phyloP scores from a whole-genome alignment of 768 basidiomycete species.

The Tremella mesenterica region DNA sequence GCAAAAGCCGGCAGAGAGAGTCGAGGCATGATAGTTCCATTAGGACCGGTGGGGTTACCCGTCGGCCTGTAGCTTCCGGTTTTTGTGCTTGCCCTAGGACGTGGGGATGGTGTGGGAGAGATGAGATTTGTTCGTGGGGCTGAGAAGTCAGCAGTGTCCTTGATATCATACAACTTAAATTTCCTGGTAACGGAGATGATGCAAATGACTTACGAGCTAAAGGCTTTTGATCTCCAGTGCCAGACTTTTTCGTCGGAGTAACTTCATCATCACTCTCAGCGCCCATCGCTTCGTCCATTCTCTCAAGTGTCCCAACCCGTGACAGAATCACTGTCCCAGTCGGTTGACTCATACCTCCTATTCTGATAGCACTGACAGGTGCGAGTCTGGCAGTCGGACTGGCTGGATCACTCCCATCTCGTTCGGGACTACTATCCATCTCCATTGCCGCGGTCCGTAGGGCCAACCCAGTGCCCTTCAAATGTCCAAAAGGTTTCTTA shows the following conservation, averaged over 20 bases:
- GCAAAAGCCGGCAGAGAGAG: constrained; percentile 33
- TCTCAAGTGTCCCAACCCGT: constrained; percentile 29
- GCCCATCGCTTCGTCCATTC: constrained; percentile 15
- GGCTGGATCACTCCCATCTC: constrained; percentile 18
- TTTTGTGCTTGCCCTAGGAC: neutral
- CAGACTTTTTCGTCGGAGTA: constrained; percentile 39
- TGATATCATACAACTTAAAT: too few species aligned
- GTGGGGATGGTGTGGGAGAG: neutral
- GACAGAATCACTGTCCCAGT: too few species aligned
- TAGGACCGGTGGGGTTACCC: neutral
- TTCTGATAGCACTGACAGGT: neutral
- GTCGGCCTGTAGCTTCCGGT: constrained; percentile 2
- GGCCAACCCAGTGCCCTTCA: neutral
- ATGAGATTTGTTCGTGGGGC: neutral
- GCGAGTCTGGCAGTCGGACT: constrained; percentile 35
- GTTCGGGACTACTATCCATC: constrained; percentile 3
- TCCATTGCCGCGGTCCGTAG: too few species aligned
- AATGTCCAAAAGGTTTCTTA: constrained; percentile 3
- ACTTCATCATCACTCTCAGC: constrained; percentile 40
- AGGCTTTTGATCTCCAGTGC: constrained; percentile 18
- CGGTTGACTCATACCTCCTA: constrained; percentile 3
- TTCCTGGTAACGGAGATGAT: too few species aligned
- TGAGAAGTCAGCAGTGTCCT: neutral
- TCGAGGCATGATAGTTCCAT: constrained; percentile 24
- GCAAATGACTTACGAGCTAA: constrained; percentile 16